Base-by-base conservation (phyloP, 2,329 filamentous ascomycete genomes). In the Botrytis fragariae region DNA sequence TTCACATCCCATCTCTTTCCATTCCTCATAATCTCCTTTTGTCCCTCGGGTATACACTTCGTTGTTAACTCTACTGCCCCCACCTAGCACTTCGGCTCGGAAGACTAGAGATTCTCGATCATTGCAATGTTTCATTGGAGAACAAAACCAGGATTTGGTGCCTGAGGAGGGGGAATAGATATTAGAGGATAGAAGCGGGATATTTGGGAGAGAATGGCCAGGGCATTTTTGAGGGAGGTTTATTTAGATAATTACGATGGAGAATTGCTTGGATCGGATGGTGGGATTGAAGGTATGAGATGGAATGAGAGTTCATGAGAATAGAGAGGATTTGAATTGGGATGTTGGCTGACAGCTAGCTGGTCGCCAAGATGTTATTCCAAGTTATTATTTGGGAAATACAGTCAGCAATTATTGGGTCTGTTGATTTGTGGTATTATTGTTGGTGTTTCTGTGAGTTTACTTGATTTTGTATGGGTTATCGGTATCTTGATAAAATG, bases 1-100 rank as follows among this genome's bases (percentile, higher is more conserved):
- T 0, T 82, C 77, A 57, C 85, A 85, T 0, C 85, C 86, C 4
- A 87, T 77, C 3, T 78, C 78, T 44, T 81, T 81, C 85, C 86
- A 87, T 0, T 79, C 79, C 62, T 86, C 79, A 61, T 85, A 84
- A 61, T 84, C 84, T 1, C 79, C 77, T n/a, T 77, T 77, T 7
- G 80, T 79, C 1, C 82, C 81, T 12, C 82, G 79, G 42, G 81
- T 78, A 76, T 81, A 83, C 39, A 83, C 79, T 77, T 83, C 81
- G 14, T 79, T 82, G 76, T 85, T 85, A 48, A 85, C 75, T 9
- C 80, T 79, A 8, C 80, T 81, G 16, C 83, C 81, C 12, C 84
- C 84, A n/a, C 84, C 84, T 62, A 78, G 48, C 16, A 76, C 67
- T n/a, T 77, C 51, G 2, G 37, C 64, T 72, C 68, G n/a, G 12